Evolutionary conservation across 805 yeast genomes (phyloP).

Genomic region (Cephaloascus fragrans): DNA sequence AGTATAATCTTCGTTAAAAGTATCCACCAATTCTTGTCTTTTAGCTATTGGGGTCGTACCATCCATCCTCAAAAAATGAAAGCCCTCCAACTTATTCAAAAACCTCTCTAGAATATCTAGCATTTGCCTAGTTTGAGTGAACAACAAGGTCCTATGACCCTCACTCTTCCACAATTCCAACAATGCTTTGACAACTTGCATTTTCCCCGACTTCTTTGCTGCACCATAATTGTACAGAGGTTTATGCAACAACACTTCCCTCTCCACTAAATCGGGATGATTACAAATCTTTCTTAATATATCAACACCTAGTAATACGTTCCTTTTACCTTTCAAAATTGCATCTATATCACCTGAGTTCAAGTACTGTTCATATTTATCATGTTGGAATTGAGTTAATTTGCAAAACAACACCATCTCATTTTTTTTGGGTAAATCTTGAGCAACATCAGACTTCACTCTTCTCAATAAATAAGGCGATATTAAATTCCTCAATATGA

Average conservation of each 20-base stretch:
- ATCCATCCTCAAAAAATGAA: conserved; percentile 78
- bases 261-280: conserved; percentile 78
- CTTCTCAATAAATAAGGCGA: conserved; percentile 84
- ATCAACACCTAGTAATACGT: conserved; percentile 85
- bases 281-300: conserved; percentile 86
- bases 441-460: conserved; percentile 89
- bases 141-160: conserved; percentile 72
- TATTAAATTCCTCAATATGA: conserved; percentile 75
- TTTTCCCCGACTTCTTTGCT: conserved; percentile 68
- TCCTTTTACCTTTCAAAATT: conserved; percentile 65
- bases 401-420: conserved; percentile 93
- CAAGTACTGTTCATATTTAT: conserved; percentile 64
- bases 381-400: conserved; percentile 67
- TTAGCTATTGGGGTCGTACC: conserved; percentile 77
- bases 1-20: conserved; percentile 53
- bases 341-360: conserved; percentile 67
- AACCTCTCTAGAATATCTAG: conserved; percentile 74
- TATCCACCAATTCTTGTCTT: conserved; percentile 74
- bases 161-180: conserved; percentile 68
- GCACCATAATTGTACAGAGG: conserved; percentile 39
- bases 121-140: conserved; percentile 93
- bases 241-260: conserved; percentile 24
- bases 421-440: conserved; percentile 84
- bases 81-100: conserved; percentile 28
- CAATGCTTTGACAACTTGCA: conserved; percentile 78